Evolutionary conservation across 2,329 filamentous ascomycete species (phyloP), one percentile per base, ranked within the genome.

Genomic region (Fusarium lateritium): DNA sequence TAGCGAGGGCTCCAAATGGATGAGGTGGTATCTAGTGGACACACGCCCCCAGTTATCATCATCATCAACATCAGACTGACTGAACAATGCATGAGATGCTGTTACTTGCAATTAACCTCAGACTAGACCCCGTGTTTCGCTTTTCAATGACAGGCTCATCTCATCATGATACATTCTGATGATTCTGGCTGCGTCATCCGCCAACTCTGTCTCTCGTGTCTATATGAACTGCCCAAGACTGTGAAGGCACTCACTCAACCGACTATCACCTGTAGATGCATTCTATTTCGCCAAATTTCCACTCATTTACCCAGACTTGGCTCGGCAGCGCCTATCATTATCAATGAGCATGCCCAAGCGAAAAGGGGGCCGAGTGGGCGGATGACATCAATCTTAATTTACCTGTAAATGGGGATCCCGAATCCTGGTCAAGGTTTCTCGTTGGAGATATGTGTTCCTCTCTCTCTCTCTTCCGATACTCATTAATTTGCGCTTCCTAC

Each of bases 321-420:
- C 70, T 73, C 69, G 69, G 71, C 63, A 62, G 34, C 58, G 69
- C 60, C 63, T 58, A 73, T 73, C 71, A 65, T 60, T 62, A 70
- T 73, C 59, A 64, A 54, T 45, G 39, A 43, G 40, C 51, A 54
- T 49, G 49, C 66, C 63, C 57, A 70, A 61, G 63, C 63, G 61
- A 70, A 64, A 69, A 63, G 54, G 69, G 52, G 71, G 59, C 43
- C 15, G 45, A 61, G 69, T 73, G 71, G 71, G 66, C 56, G 66
- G 61, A 73, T 73, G 71, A 73, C 71, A 73, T 73, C 71, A 73
- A 73, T 66, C 58, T 69, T 73, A 73, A 73, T 73, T 73, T 73
- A 54, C 69, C 55, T 24, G 56, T 54, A 46, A 50, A 64, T 62
- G 58, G 65, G 40, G 36, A 43, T 49, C 44, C 42, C 19, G 13